Base-by-base conservation (phyloP, 352 stramenopile species). In the Phytopythium delawarense region DNA sequence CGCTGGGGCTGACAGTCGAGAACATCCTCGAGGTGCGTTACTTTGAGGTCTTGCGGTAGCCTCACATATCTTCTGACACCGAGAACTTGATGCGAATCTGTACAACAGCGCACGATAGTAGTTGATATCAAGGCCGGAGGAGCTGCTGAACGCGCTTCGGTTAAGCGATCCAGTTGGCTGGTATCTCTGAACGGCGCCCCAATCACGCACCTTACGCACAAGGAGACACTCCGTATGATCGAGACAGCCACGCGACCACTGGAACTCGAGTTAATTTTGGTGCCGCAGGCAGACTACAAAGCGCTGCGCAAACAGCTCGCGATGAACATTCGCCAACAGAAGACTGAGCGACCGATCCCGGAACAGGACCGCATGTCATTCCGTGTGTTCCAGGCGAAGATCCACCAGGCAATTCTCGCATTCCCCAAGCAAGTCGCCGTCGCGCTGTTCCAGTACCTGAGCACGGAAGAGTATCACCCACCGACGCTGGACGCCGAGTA, bases 291-390 rank as follows among this genome's bases (percentile, higher is more conserved):
- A 9, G 76, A 88, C 34, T 94, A 92, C 65, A 91, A 89, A 50
- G 58, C 74, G 25, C 69, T 92, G 11, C 78, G 82, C 51, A 87
- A 84, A 60, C 85, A 93, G 49, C 69, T 96, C 5, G 86, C 81
- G 2, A 89, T 90, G 79, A 94, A 92, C 55, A 91, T 96, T 66
- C 87, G 87, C 21, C 82, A 93, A 57, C 83, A 77, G 30, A 93
- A 96, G 68, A 92, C 81, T 0, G 84, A 93, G 52, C 81, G 80
- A 8, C 79, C 85, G 7, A 90, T 94, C 42, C 81, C 85, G 0
- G 85, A 94, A 55, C 84, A 96, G 62, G 81, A 92, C 54, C 81
- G 85, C 62, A 91, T 92, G 86, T 92, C 86, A 0, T 92, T 92
- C 61, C 86, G 86, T 45, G 79, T 92, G 23, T 92, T 94, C 55